These are phyloP conservation scores for Oxyria digyna DNA, from an alignment of 148 eudicot species.

Conservation along the genomic window DNA sequence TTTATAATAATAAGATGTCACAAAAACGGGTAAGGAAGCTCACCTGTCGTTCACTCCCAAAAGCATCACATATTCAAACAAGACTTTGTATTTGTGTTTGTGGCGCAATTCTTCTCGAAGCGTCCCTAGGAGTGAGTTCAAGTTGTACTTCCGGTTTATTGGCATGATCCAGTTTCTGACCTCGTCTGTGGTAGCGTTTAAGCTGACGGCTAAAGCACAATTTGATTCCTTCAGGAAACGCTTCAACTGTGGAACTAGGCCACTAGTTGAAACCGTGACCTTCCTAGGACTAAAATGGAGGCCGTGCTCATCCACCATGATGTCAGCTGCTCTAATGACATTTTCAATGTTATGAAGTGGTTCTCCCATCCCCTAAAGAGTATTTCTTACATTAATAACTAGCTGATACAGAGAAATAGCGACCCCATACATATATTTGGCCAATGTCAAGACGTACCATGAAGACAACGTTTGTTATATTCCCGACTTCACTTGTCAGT, in stretches of 20 bases:
- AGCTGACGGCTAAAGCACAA: slow-evolving; percentile 80
- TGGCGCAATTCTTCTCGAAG: slow-evolving; percentile 55
- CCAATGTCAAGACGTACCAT: slow-evolving; percentile 34
- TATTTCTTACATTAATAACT: slow-evolving; percentile 3
- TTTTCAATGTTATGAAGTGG: slow-evolving; percentile 92
- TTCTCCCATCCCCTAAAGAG: slow-evolving; percentile 93
- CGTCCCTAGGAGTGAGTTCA: slow-evolving; percentile 64
- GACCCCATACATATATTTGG: not conserved
- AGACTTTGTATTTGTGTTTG: slow-evolving; percentile 63
- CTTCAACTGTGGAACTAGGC: slow-evolving; percentile 86
- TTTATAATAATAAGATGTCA: not conserved
- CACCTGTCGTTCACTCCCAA: slow-evolving; percentile 96
- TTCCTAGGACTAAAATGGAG: slow-evolving; percentile 92
- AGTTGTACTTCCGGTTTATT: slow-evolving; percentile 84
- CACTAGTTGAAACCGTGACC: slow-evolving; percentile 88
- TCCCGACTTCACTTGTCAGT: slow-evolving; percentile 64
- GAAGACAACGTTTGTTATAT: slow-evolving; percentile 80
- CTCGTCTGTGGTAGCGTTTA: slow-evolving; percentile 92
- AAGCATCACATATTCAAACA: slow-evolving; percentile 96
- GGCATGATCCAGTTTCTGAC: slow-evolving; percentile 99
- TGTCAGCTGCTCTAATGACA: slow-evolving; percentile 75
- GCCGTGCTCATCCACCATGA: slow-evolving; percentile 86
- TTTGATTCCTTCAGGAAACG: slow-evolving; percentile 63
- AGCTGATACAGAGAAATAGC: not conserved
- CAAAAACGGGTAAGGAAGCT: not conserved